Evolutionary conservation across 1,284 basidiomycete genomes (phyloP).

Genomic region (Sphagnurus paluster): DNA sequence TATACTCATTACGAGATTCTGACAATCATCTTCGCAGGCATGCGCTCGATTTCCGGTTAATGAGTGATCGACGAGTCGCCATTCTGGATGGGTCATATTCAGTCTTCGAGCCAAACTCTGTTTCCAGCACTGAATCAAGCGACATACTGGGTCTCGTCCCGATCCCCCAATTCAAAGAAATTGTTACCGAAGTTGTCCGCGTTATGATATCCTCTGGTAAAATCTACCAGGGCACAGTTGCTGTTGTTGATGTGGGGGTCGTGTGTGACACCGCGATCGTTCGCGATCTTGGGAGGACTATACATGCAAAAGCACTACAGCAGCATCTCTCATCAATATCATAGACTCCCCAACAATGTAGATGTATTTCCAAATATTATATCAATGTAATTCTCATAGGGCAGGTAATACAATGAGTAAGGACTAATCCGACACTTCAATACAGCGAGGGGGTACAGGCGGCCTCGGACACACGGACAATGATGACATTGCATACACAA

Average conservation of each 20-base stretch:
- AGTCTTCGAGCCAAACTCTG: conserved; percentile 40
- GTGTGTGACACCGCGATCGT: conserved; percentile 57
- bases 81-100: conserved; percentile 70
- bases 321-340: conserved; percentile 7
- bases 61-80: conserved; percentile 61
- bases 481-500: conserved; percentile 12
- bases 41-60: conserved; percentile 76
- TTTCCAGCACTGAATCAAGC: conserved; percentile 9
- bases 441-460: conserved; percentile 6
- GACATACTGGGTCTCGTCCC: conserved; percentile 47
- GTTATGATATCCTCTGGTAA: conserved; percentile 34
- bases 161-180: conserved; percentile 58
- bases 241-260: conserved; percentile 60
- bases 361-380: neutral
- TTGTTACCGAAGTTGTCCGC: conserved; percentile 44
- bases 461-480: conserved; percentile 17
- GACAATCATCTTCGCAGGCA: conserved; percentile 42
- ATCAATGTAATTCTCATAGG: neutral
- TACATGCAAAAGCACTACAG: conserved; percentile 45
- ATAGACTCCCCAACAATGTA: too few species aligned
- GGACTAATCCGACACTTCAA: conserved; percentile 25
- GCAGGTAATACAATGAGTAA: neutral
- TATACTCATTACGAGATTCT: conserved; percentile 1
- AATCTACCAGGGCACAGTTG: conserved; percentile 41
- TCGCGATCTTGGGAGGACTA: conserved; percentile 43